Base-by-base conservation (phyloP, 2,329 filamentous ascomycete genomes). In the Scorias spongiosa region DNA sequence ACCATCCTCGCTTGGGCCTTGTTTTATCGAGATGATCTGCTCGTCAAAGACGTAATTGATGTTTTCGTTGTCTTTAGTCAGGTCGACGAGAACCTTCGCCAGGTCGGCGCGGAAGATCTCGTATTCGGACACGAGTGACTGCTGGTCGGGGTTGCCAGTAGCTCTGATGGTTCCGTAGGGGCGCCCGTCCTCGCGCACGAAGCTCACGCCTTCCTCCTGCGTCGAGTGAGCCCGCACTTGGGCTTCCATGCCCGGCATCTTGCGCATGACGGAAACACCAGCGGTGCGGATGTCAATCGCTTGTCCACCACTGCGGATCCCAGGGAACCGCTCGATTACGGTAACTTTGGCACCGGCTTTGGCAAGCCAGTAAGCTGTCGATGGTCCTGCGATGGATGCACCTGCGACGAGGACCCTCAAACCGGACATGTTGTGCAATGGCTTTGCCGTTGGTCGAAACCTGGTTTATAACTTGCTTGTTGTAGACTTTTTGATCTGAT, bases 31-130 rank as follows among this genome's bases (percentile, higher is more conserved):
- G 18, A 50, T 41, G 48, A 67, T 51, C 46, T 63, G 60, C 49
- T 67, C 62, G 29, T 49, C 55, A 44, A 65, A 66, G 11, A 64
- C 48, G 44, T 66, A 64, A n/a, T 56, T 55, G 48, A 67, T 49
- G 28, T 57, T 58, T 29, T 57, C 45, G 42, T 64, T 52, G 18
- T 60, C 50, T 44, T 62, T 62, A n/a, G 62, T 65, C 45, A 66
- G 54, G 32, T 61, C 57, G 29, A 46, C 54, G 0, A 64, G 47
- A 14, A 63, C 57, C 9, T 46, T 47, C 12, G 56, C 48, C 4
- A 65, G 48, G 40, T 63, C 58, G 5, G 59, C 62, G 9, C 63
- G 56, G 38, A 57, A 53, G 29, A 65, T 62, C 46, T 63, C 62
- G 44, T 54, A 65, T 46, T 65, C 62, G 1, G 58, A 61, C 7